Conservation (phyloP, 192 early-diverging fungal genomes). For the Funneliformis mosseae region DNA sequence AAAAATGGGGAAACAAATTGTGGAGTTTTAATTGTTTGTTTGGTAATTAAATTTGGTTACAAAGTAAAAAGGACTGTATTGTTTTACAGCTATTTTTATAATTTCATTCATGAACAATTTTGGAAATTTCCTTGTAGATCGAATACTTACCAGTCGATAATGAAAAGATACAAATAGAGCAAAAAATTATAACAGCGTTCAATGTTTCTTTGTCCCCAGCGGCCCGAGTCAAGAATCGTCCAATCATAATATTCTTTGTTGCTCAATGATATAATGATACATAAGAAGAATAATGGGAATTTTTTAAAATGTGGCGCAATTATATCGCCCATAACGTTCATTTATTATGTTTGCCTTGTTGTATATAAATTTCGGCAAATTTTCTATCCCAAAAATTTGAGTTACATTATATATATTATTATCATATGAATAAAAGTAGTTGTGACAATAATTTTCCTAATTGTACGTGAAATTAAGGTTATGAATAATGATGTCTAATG, state of each 20-base stretch:
- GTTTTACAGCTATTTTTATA: neutral
- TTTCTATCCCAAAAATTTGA: too few relatives aligned
- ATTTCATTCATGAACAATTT: neutral
- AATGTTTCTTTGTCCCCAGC: neutral
- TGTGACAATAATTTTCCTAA: too few relatives aligned
- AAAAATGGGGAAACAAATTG: neutral
- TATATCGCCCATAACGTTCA: too few relatives aligned
- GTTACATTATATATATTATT: too few relatives aligned
- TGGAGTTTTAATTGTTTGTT: neutral
- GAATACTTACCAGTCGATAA: neutral
- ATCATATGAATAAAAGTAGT: too few relatives aligned
- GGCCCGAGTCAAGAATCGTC: neutral
- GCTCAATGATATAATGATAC: neutral
- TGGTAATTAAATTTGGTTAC: neutral
- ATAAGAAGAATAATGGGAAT: neutral
- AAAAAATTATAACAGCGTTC: neutral
- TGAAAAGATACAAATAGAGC: neutral
- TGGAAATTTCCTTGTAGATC: neutral
- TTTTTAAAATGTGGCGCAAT: neutral
- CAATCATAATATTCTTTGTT: neutral
- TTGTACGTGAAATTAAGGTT: too few relatives aligned
- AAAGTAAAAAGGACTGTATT: neutral
- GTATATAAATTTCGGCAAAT: too few relatives aligned
- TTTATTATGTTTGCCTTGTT: too few relatives aligned
- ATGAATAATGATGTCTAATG: too few relatives aligned